Evolutionary conservation across 2,329 filamentous ascomycete species (phyloP).

Genomic region (Ploettnerulaceae sp.): DNA sequence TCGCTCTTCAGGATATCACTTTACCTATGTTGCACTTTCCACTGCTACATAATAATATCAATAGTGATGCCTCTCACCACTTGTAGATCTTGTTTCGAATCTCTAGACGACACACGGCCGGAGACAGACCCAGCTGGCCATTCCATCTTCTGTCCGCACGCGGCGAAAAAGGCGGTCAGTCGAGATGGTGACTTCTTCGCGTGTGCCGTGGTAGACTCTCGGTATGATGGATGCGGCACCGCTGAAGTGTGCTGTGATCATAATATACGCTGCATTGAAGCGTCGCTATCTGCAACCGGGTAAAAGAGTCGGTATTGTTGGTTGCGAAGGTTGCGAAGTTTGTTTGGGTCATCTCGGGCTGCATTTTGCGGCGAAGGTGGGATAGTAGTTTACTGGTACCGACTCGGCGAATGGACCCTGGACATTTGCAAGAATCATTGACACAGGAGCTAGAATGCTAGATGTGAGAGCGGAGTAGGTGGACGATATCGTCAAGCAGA

Average conservation of each 20-base stretch:
- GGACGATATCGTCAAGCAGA: constrained; percentile 19
- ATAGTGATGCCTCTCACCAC: no score
- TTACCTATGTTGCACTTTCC: no score
- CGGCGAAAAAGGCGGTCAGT: constrained; percentile 7
- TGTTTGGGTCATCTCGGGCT: constrained; percentile 53
- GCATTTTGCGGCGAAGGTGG: constrained; percentile 45
- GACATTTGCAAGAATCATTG: constrained; percentile 35
- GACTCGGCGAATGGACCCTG: constrained; percentile 47
- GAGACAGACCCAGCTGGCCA: constrained; percentile 36
- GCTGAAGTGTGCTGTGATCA: constrained; percentile 71
- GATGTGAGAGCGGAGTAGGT: constrained; percentile 36
- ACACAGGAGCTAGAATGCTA: constrained; percentile 35
- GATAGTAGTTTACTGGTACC: constrained; percentile 44
- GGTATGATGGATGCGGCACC: constrained; percentile 51
- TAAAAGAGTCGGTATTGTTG: constrained; percentile 60
- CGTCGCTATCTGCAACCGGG: constrained; percentile 47
- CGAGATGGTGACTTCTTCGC: constrained; percentile 38
- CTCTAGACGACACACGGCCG: constrained; percentile 30
- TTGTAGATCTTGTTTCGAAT: constrained; percentile 41
- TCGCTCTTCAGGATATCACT: no score
- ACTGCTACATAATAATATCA: no score
- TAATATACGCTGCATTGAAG: constrained; percentile 62
- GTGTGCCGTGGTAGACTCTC: constrained; percentile 40
- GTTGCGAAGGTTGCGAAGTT: constrained; percentile 60
- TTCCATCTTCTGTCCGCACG: constrained; percentile 36